These are phyloP conservation scores for Neobulgaria alba DNA, from an alignment of 2,329 filamentous ascomycete genomes.

Conservation along the genomic window DNA sequence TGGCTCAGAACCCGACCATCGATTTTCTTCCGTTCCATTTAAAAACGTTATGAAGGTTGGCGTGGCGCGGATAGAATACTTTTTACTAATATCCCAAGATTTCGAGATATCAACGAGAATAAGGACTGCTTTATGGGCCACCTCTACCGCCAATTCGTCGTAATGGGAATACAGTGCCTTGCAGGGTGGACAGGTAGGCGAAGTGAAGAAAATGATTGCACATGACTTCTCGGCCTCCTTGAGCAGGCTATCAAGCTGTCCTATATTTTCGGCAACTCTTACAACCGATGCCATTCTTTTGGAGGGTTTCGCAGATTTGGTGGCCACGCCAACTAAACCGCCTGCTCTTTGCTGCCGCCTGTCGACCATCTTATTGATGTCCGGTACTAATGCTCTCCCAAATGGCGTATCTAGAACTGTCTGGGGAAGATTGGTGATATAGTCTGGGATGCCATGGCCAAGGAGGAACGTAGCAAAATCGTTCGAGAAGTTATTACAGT, in stretches of 20 bases:
- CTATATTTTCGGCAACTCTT: slow-evolving; percentile 48
- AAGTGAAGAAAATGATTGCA: slow-evolving; percentile 87
- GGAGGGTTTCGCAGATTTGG: slow-evolving; percentile 12
- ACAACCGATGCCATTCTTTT: slow-evolving; percentile 40
- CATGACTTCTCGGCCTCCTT: slow-evolving; percentile 54
- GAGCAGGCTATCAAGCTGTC: slow-evolving; percentile 53
- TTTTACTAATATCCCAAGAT: slow-evolving; percentile 53
- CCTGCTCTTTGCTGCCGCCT: slow-evolving; percentile 44
- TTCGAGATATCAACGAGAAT: slow-evolving; percentile 76
- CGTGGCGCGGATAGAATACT: slow-evolving; percentile 64
- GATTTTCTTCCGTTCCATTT: slow-evolving; percentile 63
- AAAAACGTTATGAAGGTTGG: slow-evolving; percentile 86
- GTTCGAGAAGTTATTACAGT: slow-evolving; percentile 97
- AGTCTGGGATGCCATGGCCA: slow-evolving; percentile 77
- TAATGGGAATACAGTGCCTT: slow-evolving; percentile 75
- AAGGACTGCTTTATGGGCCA: slow-evolving; percentile 57
- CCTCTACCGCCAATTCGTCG: slow-evolving; percentile 68
- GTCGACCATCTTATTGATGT: slow-evolving; percentile 56
- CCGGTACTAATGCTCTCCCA: slow-evolving; percentile 77
- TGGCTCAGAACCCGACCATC: slow-evolving; percentile 73
- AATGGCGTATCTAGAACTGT: slow-evolving; percentile 80
- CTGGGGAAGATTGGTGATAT: slow-evolving; percentile 78
- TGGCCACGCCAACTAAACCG: slow-evolving; percentile 24
- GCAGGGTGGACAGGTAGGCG: slow-evolving; percentile 77
- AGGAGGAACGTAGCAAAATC: slow-evolving; percentile 85